Evolutionary conservation across 169 alveolate genomes (phyloP), one percentile per base, ranked within the genome.

Genomic region (Plasmodium gonderi): DNA sequence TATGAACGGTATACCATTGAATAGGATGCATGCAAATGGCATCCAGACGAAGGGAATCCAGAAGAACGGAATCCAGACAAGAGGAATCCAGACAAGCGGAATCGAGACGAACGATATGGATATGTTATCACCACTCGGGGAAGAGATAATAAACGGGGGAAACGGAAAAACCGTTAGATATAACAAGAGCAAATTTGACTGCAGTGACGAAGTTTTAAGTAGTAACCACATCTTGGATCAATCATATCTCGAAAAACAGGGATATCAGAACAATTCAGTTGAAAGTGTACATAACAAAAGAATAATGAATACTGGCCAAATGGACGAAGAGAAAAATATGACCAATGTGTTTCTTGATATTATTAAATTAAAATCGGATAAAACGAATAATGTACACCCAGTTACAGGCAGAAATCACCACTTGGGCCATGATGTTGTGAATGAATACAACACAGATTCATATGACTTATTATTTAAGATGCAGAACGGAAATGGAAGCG

Each of bases 391-490:
- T 20, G 9, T 68, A 11, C 29, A 20, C 14, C 12, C 31, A 14
- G 20, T 14, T 44, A 51, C 5, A 2, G 42, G 36, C n/a, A n/a
- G 1, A 76, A 76, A 42, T n/a, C 14, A 23, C 9, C 36, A 42
- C 83, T 26, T 45, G 64, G 45, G 29, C 14, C 64, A 76, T 36
- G 40, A 44, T 17, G 20, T 64, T 8, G 9, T 79, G 0, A 79
- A 23, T n/a, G 12, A 72, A 14, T 79, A 60, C 40, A 60, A 79
- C 54, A 60, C 90, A 2, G 78, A 79, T 79, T 81, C 91, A 5
- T 81, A 81, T 45, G 77, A 81, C 23, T 68, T 81, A 17, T 8
- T 81, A 14, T 44, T 81, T 33, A 81, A 81, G 49, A 81, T 81
- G 91, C 72, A 81, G 42, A 45, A 26, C 33, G 69, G 6, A 36